Evolutionary conservation across 495 filamentous ascomycete genomes (phyloP).

Genomic region (Margaritispora aquatica): DNA sequence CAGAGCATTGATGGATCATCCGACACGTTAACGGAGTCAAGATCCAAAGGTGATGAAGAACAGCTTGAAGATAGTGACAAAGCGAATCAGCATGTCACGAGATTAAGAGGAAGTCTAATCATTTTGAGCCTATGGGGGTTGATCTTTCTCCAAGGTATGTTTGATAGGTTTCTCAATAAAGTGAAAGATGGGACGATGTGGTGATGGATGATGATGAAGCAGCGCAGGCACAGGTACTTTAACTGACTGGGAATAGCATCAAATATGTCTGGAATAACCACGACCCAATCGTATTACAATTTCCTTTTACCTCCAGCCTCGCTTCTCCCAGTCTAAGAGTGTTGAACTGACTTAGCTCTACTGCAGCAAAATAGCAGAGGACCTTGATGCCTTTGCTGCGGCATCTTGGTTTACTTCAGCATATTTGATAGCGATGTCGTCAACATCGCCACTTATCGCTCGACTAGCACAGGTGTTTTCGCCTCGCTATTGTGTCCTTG

Average conservation of each 20-base stretch:
- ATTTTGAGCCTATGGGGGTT: slow-evolving; percentile 20
- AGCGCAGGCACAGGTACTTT: no score
- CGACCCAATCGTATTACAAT: slow-evolving; percentile 71
- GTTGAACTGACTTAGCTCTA: no score
- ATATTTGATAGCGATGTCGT: slow-evolving; percentile 66
- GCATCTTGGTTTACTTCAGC: slow-evolving; percentile 72
- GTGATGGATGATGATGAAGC: no score
- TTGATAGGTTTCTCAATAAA: neutral
- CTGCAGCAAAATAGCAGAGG: slow-evolving; percentile 59
- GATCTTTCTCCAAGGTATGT: slow-evolving; percentile 25
- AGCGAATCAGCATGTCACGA: slow-evolving; percentile 22
- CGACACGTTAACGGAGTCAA: slow-evolving; percentile 6
- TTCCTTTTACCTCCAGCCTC: no score
- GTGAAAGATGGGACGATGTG: neutral
- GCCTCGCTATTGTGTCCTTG: slow-evolving; percentile 52
- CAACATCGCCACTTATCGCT: slow-evolving; percentile 57
- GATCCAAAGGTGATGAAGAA: slow-evolving; percentile 6
- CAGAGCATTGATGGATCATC: slow-evolving; percentile 3
- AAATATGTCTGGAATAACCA: slow-evolving; percentile 74
- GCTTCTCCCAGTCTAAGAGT: no score
- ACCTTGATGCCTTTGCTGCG: slow-evolving; percentile 63
- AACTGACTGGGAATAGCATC: slow-evolving; percentile 35
- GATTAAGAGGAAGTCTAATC: slow-evolving; percentile 16
- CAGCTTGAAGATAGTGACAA: slow-evolving; percentile 10
- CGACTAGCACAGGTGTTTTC: slow-evolving; percentile 63